A percentile compares a stretch with the other conserved stretches of the same genome.
These are phyloP conservation scores for Allomyces macrogynus DNA, from an alignment of 192 early-diverging fungal genomes.

Conservation along the genomic window DNA sequence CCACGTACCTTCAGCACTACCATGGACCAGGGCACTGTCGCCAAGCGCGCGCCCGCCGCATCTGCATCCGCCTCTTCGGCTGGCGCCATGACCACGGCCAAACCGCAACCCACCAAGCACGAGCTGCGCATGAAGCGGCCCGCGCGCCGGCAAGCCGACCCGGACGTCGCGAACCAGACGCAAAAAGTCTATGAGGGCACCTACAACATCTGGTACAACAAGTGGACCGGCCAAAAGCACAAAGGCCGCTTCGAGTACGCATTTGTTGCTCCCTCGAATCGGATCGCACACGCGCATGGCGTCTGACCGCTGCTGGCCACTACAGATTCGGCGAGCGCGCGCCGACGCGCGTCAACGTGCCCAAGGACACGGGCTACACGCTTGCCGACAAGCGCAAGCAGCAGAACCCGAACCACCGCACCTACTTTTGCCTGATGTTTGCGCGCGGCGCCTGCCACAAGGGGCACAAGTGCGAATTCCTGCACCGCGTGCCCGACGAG, in stretches of 20 bases:
- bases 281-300: not conserved
- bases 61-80: no score
- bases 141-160: not conserved
- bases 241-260: conserved; percentile 3
- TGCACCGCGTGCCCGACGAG: conserved; percentile 25
- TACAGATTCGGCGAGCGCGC: conserved; percentile 28
- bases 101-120: no score
- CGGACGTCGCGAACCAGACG: not conserved
- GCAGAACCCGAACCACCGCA: conserved; percentile 19
- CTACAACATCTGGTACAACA: conserved; percentile 48
- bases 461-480: conserved; percentile 31
- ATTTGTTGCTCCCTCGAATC: not conserved
- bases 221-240: conserved; percentile 27
- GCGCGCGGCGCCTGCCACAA: conserved; percentile 55
- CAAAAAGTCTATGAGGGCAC: conserved; percentile 4
- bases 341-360: conserved; percentile 35
- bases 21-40: no score
- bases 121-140: not conserved
- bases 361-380: conserved; percentile 47
- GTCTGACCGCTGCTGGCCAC: not conserved
- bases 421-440: conserved; percentile 68
- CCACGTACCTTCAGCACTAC: no score
- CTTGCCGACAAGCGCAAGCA: conserved; percentile 20
- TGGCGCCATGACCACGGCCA: no score
- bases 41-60: no score